Base-by-base conservation (phyloP, 2,329 filamentous ascomycete genomes). In the Alternaria hordeiaustralica region DNA sequence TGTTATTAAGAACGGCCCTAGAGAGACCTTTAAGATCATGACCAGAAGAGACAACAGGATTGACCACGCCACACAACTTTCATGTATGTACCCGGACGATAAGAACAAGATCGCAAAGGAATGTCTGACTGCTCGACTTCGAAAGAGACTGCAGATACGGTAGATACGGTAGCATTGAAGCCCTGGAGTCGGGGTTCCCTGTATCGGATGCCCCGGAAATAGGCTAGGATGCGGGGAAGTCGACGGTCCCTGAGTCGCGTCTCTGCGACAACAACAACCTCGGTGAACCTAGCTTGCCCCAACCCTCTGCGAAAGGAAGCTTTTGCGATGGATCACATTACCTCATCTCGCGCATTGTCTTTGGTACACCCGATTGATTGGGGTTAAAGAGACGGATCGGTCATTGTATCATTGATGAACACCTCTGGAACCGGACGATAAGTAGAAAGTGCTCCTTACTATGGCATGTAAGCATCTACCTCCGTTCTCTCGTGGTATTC, bases 381-480 rank as follows among this genome's bases (percentile, higher is more conserved):
- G n/a, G 23, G 30, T n/a, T 50, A 6, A 18, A 18, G 5, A 21
- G 36, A 26, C 21, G 33, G 2, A 3, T n/a, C 13, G 23, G 20
- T 33, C 6, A 6, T 44, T 20, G 9, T 15, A 11, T 44, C 15
- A 15, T 20, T 28, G 0, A 7, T 26, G 23, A 15, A 9, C 15
- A 5, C 36, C 6, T 53, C 20, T 25, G 9, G 12, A 6, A 23
- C n/a, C 23, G 20, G 23, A 53, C 18, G 12, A n/a, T 15, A 5
- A 11, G 28, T 25, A 6, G 30, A 36, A 53, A 12, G 28, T 15
- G 9, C 6, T n/a, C 12, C 23, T 11, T 18, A 50, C 11, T 7
- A 68, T 69, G 65, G 63, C 61, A 3, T 58, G 67, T 68, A 62
- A 66, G 67, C 36, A 28, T 20, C 21, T n/a, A 43, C 12, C 21